Conservation (phyloP, 78 protist species). For the Chrysochromulina tobinii region DNA sequence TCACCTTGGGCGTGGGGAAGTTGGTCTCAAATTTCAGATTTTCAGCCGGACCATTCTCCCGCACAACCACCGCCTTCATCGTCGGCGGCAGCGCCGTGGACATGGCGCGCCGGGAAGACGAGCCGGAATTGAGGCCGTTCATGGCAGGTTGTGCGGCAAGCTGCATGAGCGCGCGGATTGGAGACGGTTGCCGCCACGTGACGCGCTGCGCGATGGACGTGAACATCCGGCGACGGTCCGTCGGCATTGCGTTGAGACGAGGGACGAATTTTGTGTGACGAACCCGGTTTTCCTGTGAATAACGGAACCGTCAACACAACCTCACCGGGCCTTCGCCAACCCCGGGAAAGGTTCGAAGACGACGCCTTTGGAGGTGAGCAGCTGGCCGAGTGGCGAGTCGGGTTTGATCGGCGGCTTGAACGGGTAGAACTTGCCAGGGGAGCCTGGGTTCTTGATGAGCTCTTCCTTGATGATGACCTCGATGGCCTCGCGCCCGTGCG, state of each 20-base stretch:
- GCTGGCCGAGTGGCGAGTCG: constrained; percentile 50
- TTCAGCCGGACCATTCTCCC: not conserved
- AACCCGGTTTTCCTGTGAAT: no score
- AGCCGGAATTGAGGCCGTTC: no score
- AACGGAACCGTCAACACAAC: no score
- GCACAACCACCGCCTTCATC: not conserved
- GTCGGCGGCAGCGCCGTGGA: not conserved
- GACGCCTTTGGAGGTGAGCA: constrained; percentile 29
- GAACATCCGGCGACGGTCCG: no score
- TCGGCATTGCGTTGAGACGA: no score
- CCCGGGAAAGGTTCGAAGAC: no score
- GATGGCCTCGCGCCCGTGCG: constrained; percentile 35
- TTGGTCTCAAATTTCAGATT: not conserved
- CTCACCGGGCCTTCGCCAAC: no score
- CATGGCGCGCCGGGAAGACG: not conserved
- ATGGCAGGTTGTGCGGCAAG: no score
- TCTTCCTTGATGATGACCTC: constrained; percentile 40
- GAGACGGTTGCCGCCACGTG: no score
- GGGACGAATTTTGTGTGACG: no score
- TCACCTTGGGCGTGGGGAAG: not conserved
- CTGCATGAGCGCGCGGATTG: no score
- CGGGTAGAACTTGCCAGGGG: constrained; percentile 44
- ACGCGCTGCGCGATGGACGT: no score
- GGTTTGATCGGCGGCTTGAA: constrained; percentile 44
- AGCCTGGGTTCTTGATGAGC: constrained; percentile 12